Evolutionary conservation across 192 early-diverging fungal genomes (phyloP), one percentile per base, ranked within the genome.

Genomic region (Dimargaris cristalligena): DNA sequence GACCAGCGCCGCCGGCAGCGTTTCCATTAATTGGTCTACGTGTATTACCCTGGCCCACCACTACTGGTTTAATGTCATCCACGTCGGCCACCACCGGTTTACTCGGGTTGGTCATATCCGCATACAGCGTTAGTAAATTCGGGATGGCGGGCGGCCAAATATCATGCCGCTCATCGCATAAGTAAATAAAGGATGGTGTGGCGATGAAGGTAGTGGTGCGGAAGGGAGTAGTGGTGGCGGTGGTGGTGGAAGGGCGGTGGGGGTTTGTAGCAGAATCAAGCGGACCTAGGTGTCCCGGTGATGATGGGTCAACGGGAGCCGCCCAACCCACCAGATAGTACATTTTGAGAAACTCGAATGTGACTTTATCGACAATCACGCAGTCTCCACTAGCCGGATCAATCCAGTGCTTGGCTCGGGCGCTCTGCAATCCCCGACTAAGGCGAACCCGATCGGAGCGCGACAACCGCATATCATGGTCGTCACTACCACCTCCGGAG

Each of bases 81-180:
- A 68, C 70, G 0, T 69, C 69, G 23, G 71, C 73, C 28, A 71
- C 68, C 20, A 64, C 68, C 18, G 67, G 70, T 52, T 69, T 67
- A 29, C 61, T 63, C 22, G 58, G 52, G 35, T 66, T 63, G 60
- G 68, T 66, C 73, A 64, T 69, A 25, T 64, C 58, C 44, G 63
- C 66, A 61, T 76, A 76, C 51, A 76, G 34, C 3, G 61, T 26
- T 18, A 60, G 60, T 50, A 76, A 58, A 18, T 71, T 66, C 18
- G 68, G 68, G 22, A 71, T 68, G 0, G 74, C 68, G 41, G 74
- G 74, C 44, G 74, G 74, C 74, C 74, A 76, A 50, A 73, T 65
- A 32, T 76, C 74, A 13, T 68, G 52, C 11, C 74, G 71, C 63
- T 76, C 74, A 29, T 66, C 71, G 22, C 64, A 64, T 0, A 73